Evolutionary conservation across 352 stramenopile species (phyloP).

Genomic region (Phytophthora colocasiae): DNA sequence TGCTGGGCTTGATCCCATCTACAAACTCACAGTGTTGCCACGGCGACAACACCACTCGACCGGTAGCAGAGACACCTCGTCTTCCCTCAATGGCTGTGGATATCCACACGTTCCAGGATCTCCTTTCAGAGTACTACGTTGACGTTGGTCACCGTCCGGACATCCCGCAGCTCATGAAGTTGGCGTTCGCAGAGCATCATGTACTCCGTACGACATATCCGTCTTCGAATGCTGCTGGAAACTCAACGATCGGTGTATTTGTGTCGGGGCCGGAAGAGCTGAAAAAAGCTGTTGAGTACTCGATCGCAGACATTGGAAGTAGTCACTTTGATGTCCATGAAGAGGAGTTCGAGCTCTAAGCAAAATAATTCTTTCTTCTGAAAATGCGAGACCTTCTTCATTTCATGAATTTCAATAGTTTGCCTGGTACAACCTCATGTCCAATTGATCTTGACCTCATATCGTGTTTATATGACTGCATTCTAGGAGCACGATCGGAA

Average conservation of each 20-base stretch:
- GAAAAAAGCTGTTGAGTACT: slow-evolving; percentile 35
- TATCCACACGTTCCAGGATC: slow-evolving; percentile 26
- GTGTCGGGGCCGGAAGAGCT: slow-evolving; percentile 44
- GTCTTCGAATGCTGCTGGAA: slow-evolving; percentile 9
- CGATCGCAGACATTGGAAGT: slow-evolving; percentile 25
- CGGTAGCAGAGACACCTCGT: slow-evolving; percentile 13
- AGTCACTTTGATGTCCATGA: slow-evolving; percentile 36
- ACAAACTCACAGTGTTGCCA: no score
- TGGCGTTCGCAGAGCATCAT: slow-evolving; percentile 26
- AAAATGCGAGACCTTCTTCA: no score
- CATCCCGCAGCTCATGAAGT: slow-evolving; percentile 36
- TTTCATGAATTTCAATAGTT: no score
- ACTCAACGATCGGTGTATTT: slow-evolving; percentile 45
- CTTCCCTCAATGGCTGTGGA: slow-evolving; percentile 14
- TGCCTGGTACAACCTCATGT: no score
- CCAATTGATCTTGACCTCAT: no score
- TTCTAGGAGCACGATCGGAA: no score
- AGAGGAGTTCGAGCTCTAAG: slow-evolving; percentile 42
- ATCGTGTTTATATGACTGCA: no score
- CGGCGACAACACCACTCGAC: no score
- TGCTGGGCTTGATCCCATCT: no score
- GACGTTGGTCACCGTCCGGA: slow-evolving; percentile 33
- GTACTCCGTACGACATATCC: not conserved
- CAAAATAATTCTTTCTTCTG: no score
- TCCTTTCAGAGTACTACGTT: slow-evolving; percentile 38